phyloP scores from a whole-genome alignment of 805 yeast genomes.

The Wickerhamomyces bovis region DNA sequence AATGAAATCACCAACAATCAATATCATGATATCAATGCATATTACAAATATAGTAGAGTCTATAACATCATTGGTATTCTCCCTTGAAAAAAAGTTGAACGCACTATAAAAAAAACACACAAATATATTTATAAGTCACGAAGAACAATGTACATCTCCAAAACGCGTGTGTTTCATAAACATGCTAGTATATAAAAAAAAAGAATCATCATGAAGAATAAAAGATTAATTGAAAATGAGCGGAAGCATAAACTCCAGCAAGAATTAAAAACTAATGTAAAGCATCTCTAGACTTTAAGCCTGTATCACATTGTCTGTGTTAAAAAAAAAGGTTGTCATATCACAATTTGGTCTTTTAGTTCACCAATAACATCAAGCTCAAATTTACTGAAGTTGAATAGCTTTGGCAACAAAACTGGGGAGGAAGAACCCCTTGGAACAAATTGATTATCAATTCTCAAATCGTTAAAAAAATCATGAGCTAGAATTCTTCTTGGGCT shows the following conservation, averaged over 20 bases:
- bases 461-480: conserved; percentile 85
- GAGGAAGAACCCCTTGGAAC: conserved; percentile 51
- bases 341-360: conserved; percentile 16
- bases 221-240: neutral
- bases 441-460: conserved; percentile 49
- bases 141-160: neutral
- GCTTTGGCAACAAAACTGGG: conserved; percentile 36
- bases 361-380: conserved; percentile 48
- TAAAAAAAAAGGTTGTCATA: neutral
- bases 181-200: neutral
- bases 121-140: too few species aligned
- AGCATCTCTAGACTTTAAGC: neutral
- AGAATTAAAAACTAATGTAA: neutral
- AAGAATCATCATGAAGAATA: neutral
- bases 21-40: neutral
- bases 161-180: neutral
- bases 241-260: neutral
- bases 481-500: conserved; percentile 78
- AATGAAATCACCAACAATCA: neutral
- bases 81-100: too few species aligned
- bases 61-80: neutral
- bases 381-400: conserved; percentile 68
- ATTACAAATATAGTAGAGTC: neutral
- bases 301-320: neutral
- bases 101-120: too few species aligned